A percentile compares a stretch with the other conserved stretches of the same genome.
Evolutionary conservation across 768 basidiomycete species (phyloP).

Genomic region (Wakefieldia striispora): DNA sequence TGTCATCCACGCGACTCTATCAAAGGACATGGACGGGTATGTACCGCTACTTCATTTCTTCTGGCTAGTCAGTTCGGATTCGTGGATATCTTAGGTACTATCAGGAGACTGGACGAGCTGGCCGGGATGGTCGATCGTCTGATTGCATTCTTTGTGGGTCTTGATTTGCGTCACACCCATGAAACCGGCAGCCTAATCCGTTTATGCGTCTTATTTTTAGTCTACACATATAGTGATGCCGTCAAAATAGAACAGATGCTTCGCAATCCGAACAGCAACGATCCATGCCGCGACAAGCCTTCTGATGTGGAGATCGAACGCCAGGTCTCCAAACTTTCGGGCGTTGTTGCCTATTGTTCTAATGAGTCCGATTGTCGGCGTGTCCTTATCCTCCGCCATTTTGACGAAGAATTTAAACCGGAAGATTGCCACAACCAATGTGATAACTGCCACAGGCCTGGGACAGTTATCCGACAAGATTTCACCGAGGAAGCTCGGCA

Average conservation of each 20-base stretch:
- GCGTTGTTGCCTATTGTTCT: constrained; percentile 76
- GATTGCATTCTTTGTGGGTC: constrained; percentile 84
- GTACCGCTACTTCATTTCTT: constrained; percentile 12
- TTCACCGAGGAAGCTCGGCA: constrained; percentile 56
- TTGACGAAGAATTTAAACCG: constrained; percentile 76
- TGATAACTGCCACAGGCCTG: constrained; percentile 73
- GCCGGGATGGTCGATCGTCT: constrained; percentile 81
- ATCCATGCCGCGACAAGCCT: constrained; percentile 32
- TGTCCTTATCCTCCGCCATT: constrained; percentile 82
- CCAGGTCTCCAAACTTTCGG: constrained; percentile 59
- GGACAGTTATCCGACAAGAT: constrained; percentile 48
- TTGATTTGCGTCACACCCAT: neutral
- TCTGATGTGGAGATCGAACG: constrained; percentile 57
- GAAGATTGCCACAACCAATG: constrained; percentile 67
- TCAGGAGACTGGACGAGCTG: constrained; percentile 96
- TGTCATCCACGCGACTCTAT: constrained; percentile 85
- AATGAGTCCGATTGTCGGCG: constrained; percentile 88
- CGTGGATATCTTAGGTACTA: constrained; percentile 56
- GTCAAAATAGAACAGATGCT: constrained; percentile 58
- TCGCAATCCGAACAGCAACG: constrained; percentile 45
- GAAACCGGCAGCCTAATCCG: neutral
- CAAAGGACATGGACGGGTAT: constrained; percentile 82
- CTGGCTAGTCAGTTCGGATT: neutral
- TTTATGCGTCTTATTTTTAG: constrained; percentile 36
- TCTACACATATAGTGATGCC: constrained; percentile 63